phyloP scores from a whole-genome alignment of 495 filamentous ascomycete genomes.

The Elasticomyces elasticus region DNA sequence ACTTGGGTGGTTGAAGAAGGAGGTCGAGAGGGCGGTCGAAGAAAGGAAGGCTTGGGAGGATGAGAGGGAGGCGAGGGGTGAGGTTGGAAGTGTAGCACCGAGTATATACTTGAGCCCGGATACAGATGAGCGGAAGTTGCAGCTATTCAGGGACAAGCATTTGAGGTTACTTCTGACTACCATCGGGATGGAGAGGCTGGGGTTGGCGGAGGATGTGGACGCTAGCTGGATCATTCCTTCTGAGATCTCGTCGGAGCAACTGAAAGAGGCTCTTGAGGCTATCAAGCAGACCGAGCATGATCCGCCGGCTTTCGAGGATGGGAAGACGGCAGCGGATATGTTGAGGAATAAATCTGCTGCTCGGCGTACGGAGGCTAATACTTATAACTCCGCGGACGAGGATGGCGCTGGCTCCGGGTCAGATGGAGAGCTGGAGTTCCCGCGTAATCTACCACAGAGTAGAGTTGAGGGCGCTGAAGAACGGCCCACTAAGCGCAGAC shows the following conservation, averaged over 20 bases:
- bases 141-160: slow-evolving; percentile 82
- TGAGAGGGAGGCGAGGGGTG: slow-evolving; percentile 34
- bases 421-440: slow-evolving; percentile 54
- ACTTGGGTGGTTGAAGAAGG: slow-evolving; percentile 70
- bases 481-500: slow-evolving; percentile 43
- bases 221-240: slow-evolving; percentile 74
- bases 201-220: slow-evolving; percentile 58
- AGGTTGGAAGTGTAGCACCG: slow-evolving; percentile 33
- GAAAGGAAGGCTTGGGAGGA: slow-evolving; percentile 76
- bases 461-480: slow-evolving; percentile 40
- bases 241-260: slow-evolving; percentile 46
- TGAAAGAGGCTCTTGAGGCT: slow-evolving; percentile 50
- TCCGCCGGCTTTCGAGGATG: slow-evolving; percentile 62
- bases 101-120: slow-evolving; percentile 50
- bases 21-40: slow-evolving; percentile 53
- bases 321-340: slow-evolving; percentile 60
- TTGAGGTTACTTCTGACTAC: slow-evolving; percentile 78
- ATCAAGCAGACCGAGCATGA: slow-evolving; percentile 64
- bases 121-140: slow-evolving; percentile 55
- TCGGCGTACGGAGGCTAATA: slow-evolving; percentile 35
- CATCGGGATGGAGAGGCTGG: slow-evolving; percentile 59
- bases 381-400: slow-evolving; percentile 44
- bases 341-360: slow-evolving; percentile 57
- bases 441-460: slow-evolving; percentile 53
- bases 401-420: slow-evolving; percentile 32